Evolutionary conservation across 345 rosid genomes (phyloP).

Genomic region (Odontarrhena argentea): DNA sequence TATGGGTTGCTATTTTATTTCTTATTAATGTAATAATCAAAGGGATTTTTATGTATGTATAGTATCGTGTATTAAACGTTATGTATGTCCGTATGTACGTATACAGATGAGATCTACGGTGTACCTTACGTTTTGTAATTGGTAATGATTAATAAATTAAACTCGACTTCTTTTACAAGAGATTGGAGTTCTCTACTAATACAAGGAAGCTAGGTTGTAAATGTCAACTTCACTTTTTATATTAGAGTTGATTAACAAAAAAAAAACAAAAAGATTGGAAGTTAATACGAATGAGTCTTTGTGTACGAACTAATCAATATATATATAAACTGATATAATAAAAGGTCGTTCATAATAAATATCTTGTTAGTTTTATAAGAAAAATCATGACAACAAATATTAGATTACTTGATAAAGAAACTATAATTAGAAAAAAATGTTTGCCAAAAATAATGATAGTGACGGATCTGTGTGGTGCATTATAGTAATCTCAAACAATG

Average conservation of each 20-base stretch:
- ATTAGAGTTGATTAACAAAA: not conserved
- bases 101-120: slow-evolving; percentile 1
- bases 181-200: slow-evolving; percentile 28
- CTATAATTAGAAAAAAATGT: slow-evolving; percentile 1
- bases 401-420: slow-evolving; percentile 14
- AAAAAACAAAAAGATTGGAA: not conserved
- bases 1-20: not conserved
- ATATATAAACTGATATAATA: not conserved
- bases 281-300: slow-evolving; percentile 11
- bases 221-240: slow-evolving; percentile 27
- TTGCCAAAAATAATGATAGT: slow-evolving; percentile 20
- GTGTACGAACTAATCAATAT: not conserved
- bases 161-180: slow-evolving; percentile 4
- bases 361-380: not conserved
- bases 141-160: not conserved
- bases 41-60: not conserved
- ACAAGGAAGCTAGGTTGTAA: slow-evolving; percentile 31
- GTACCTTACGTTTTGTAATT: slow-evolving; percentile 33
- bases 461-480: slow-evolving; percentile 21
- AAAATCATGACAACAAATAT: not conserved
- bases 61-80: not conserved
- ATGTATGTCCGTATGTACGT: not conserved
- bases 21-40: not conserved
- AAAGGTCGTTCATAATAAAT: slow-evolving; percentile 3
- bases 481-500: not conserved